Base-by-base conservation (phyloP, 495 filamentous ascomycete genomes). In the Lasiosphaeris hirsuta region DNA sequence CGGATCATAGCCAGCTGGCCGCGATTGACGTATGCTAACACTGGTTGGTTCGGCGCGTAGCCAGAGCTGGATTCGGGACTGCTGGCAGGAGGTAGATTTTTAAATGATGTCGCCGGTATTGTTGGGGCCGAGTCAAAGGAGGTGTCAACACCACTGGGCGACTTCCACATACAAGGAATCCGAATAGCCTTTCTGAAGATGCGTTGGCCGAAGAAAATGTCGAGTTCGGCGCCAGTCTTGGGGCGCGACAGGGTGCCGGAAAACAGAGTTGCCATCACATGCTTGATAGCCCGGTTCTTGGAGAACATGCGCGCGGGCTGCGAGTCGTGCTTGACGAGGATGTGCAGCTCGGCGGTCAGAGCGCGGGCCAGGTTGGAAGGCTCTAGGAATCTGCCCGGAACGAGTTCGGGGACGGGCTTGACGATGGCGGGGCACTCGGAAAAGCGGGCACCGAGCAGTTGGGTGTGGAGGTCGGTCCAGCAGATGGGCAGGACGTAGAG, bases 391-490 rank as follows among this genome's bases (percentile, higher is more conserved):
- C 45, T 36, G 0, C 57, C 61, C 10, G 57, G 46, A 4, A 50
- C 30, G n/a, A 54, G 17, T 14, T 63, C 54, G 1, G 72, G 72
- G 9, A 68, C 63, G 0, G 76, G 76, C 15, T 50, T 72, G 18
- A 39, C 44, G 49, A 69, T 65, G 13, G 65, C 56, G 42, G 71
- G 63, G 10, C 65, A 64, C 44, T 69, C 63, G 40, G 57, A 30
- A 59, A 78, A 80, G 7, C 57, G 63, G 18, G 60, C 75, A 30
- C 71, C 71, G 10, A 80, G 69, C 1, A 78, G 60, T 15, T 62
- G 52, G 23, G 64, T 45, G 51, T 80, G 77, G 0, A 63, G 57
- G 49, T 78, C 75, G n/a, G 72, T 78, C 77, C 77, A 80, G 64
- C 62, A 69, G 48, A 78, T 66, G 9, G 77, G 77, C 9, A 67